These are phyloP conservation scores for Fusarium acutatum DNA, from an alignment of 2,329 filamentous ascomycete species.

Conservation along the genomic window DNA sequence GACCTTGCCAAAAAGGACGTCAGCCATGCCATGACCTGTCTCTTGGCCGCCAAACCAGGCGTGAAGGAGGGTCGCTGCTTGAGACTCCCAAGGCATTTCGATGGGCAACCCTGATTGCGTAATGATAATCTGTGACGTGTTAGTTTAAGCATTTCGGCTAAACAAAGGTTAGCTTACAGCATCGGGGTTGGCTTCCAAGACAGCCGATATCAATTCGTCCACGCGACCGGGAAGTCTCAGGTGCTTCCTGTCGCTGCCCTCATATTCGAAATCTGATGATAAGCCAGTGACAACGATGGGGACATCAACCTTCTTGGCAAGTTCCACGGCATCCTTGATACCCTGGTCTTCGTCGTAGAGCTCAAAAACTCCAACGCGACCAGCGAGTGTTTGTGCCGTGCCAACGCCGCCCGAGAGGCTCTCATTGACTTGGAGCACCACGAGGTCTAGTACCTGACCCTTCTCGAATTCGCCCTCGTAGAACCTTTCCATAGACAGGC, in stretches of 20 bases:
- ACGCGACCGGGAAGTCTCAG: conserved; percentile 68
- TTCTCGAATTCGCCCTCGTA: conserved; percentile 9
- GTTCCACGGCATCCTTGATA: conserved; percentile 44
- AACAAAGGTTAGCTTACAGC: conserved; percentile 56
- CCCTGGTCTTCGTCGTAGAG: conserved; percentile 41
- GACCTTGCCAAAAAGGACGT: conserved; percentile 36
- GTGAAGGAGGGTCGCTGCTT: conserved; percentile 47
- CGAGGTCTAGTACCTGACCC: conserved; percentile 16
- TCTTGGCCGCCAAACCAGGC: conserved; percentile 43
- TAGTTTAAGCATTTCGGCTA: not conserved
- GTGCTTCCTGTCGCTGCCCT: conserved; percentile 75
- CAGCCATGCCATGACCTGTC: conserved; percentile 38
- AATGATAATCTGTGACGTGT: conserved; percentile 14
- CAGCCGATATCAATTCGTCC: conserved; percentile 64
- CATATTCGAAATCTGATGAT: conserved; percentile 53
- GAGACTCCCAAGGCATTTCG: conserved; percentile 42
- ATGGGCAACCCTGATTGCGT: conserved; percentile 60
- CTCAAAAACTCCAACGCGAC: conserved; percentile 31
- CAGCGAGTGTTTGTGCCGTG: conserved; percentile 29
- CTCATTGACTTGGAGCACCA: conserved; percentile 33
- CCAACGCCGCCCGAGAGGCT: conserved; percentile 33
- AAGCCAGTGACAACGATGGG: conserved; percentile 65
- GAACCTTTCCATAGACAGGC: conserved; percentile 28
- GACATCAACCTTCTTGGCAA: conserved; percentile 56
- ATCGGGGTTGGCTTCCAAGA: conserved; percentile 65